Conservation (phyloP, 1,139 yeast genomes). For the Schwanniomyces etchellsii region DNA sequence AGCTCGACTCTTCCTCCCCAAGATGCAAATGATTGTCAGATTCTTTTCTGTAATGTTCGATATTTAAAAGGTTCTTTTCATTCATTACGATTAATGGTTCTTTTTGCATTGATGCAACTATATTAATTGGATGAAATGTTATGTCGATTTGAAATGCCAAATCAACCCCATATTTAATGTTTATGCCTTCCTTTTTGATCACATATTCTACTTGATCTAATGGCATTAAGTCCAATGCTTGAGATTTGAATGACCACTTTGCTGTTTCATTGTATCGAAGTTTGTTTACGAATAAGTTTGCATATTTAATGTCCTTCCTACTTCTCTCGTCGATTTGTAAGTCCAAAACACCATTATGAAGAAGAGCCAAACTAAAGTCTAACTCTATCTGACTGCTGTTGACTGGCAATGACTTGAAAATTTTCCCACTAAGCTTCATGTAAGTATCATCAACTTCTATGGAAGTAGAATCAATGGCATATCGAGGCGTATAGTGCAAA, state of each 20-base stretch:
- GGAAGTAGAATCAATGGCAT: slow-evolving; percentile 43
- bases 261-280: slow-evolving; percentile 58
- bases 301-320: slow-evolving; percentile 13
- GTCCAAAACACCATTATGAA: slow-evolving; percentile 52
- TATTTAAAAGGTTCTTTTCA: slow-evolving; percentile 61
- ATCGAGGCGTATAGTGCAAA: slow-evolving; percentile 37
- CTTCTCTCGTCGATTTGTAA: slow-evolving; percentile 62
- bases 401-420: slow-evolving; percentile 36
- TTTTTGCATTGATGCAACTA: slow-evolving; percentile 42
- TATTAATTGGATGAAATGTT: slow-evolving; percentile 43
- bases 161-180: slow-evolving; percentile 36
- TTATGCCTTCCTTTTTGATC: slow-evolving; percentile 15
- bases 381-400: slow-evolving; percentile 22
- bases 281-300: slow-evolving; percentile 14
- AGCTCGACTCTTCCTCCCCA: slow-evolving; percentile 50
- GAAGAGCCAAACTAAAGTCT: slow-evolving; percentile 52
- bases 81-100: slow-evolving; percentile 54
- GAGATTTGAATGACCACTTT: slow-evolving; percentile 49
- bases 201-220: slow-evolving; percentile 1
- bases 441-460: slow-evolving; percentile 21
- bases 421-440: slow-evolving; percentile 33
- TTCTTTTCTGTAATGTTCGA: slow-evolving; percentile 66
- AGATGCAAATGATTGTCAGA: slow-evolving; percentile 35
- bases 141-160: slow-evolving; percentile 34
- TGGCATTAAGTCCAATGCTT: slow-evolving; percentile 7